Evolutionary conservation across 106 monocot genomes (phyloP), one percentile per base, ranked within the genome.

Genomic region (Posidonia australis): DNA sequence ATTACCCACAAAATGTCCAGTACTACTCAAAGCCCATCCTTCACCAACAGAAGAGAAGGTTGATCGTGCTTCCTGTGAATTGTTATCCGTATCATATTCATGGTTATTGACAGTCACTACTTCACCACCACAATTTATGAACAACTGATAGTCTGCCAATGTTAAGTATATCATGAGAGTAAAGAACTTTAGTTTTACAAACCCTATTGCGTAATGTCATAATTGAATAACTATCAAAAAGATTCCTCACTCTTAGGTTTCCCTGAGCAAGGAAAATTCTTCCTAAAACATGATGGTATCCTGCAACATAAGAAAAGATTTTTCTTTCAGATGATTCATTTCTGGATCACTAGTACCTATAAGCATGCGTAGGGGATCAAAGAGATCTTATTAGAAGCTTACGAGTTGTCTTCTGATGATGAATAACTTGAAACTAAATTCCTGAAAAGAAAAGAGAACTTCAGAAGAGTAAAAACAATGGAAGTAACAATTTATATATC

Each of bases 391-490:
- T 32, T 5, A 46, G n/a, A 41, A 68, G 10, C 71, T 57, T 70
- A 85, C 84, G 44, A 0, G 45, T 67, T 58, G 17, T 21, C 66
- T 44, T 64, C 16, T 31, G 69, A 25, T 0, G 74, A 67, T 58
- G 77, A 75, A 69, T 26, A 81, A 76, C 84, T 81, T 13, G 78
- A 60, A 62, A 77, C 57, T 20, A 78, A 72, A 57, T 85, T 80
- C 49, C 80, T 85, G 75, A 36, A 44, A 73, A 29, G 7, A 26
- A 11, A 28, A 25, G 0, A 27, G 10, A 30, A 20, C 24, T 23
- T 16, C 48, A n/a, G n/a, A n/a, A n/a, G n/a, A n/a, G n/a, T n/a
- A n/a, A n/a, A n/a, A 17, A 17, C 17, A 47, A 47, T 46, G 13
- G 22, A 26, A 42, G 17, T 43, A 30, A 54, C 18, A 23, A 55